Evolutionary conservation across 1,284 basidiomycete genomes (phyloP).

Genomic region (Cutaneotrichosporon arboriforme): DNA sequence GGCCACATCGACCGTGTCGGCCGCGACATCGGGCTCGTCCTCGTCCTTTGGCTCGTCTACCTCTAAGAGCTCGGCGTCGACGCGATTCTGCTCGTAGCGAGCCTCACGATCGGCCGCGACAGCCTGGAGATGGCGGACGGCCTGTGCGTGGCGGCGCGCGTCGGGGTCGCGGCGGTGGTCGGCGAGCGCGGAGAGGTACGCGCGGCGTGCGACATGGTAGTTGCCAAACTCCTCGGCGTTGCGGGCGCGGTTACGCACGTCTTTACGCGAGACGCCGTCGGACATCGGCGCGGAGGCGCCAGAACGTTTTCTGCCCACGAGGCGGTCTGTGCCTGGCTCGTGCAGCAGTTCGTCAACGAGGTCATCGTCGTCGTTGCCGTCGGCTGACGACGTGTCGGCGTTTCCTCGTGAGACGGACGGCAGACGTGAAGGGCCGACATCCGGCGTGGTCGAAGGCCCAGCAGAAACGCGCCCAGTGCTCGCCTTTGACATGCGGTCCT

Average conservation of each 20-base stretch:
- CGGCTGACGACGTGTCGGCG: background rate
- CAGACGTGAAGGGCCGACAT: no score
- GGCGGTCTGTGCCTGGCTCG: constrained; percentile 9
- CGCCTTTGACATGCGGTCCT: background rate
- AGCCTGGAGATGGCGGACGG: background rate
- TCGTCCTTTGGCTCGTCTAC: background rate
- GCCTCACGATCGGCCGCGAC: background rate
- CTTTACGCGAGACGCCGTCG: background rate
- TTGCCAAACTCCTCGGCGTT: background rate
- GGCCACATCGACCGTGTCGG: background rate
- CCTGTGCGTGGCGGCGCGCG: background rate
- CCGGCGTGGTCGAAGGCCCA: background rate
- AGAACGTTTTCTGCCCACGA: background rate
- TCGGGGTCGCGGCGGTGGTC: background rate
- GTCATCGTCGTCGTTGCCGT: background rate
- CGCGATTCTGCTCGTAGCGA: background rate
- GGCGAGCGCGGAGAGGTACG: background rate
- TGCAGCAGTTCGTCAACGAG: constrained; percentile 6
- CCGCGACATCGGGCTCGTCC: constrained; percentile 1
- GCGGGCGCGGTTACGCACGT: background rate
- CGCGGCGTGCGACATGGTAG: background rate
- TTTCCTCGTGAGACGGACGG: no score
- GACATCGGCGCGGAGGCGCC: background rate
- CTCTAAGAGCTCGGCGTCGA: background rate
- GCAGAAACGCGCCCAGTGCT: background rate